Percentiles rank a stretch among this genome's conserved stretches.
Conservation (phyloP, 129 eudicot genomes). For the Artemisia annua region DNA sequence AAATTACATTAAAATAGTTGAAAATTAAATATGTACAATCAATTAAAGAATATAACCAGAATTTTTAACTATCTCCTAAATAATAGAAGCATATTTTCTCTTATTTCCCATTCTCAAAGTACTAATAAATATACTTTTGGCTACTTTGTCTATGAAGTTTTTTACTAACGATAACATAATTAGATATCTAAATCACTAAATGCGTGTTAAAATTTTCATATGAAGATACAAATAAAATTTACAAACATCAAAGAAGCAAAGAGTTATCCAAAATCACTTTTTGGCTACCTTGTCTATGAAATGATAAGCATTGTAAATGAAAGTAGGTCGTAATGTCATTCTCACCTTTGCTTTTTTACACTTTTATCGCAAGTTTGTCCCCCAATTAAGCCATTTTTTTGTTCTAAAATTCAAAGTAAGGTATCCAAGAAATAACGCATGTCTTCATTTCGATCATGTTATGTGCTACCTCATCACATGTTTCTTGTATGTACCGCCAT, state of each 20-base stretch:
- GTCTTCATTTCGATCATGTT: conserved; percentile 24
- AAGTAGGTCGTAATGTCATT: conserved; percentile 32
- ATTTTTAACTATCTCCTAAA: too few species aligned
- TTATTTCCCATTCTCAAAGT: too few species aligned
- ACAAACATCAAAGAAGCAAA: conserved; percentile 6
- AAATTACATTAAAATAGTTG: too few species aligned
- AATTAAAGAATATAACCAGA: too few species aligned
- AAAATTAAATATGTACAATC: too few species aligned
- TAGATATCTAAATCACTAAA: not conserved
- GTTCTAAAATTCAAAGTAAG: conserved; percentile 29
- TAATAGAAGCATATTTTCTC: too few species aligned
- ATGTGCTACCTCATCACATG: conserved; percentile 23
- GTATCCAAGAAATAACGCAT: conserved; percentile 32
- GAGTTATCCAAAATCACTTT: conserved; percentile 9
- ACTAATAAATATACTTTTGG: too few species aligned
- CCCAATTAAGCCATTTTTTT: conserved; percentile 21
- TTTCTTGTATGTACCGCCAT: conserved; percentile 1
- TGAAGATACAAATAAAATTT: not conserved
- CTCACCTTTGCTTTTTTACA: conserved; percentile 22
- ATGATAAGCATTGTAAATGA: conserved; percentile 22
- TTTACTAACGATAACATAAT: too few species aligned
- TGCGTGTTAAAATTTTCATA: not conserved
- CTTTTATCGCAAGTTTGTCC: conserved; percentile 38
- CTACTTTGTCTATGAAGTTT: too few species aligned
- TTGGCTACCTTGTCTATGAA: conserved; percentile 19